Evolutionary conservation across 2,329 filamentous ascomycete species (phyloP).

Genomic region (Akanthomyces uredinophilus): DNA sequence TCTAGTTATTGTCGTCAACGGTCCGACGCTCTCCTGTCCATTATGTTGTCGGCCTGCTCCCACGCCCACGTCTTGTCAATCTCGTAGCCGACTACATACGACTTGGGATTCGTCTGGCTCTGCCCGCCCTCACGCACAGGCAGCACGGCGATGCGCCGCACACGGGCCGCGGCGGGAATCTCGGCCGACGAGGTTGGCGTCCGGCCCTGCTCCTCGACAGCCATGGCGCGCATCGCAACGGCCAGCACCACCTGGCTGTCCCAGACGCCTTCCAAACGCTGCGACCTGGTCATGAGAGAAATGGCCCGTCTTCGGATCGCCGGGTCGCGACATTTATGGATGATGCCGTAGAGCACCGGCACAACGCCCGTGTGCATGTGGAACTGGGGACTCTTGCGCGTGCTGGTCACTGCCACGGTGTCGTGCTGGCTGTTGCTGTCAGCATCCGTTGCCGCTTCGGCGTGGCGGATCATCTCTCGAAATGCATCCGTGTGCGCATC

Average conservation of each 20-base stretch:
- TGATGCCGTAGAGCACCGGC: constrained; percentile 6
- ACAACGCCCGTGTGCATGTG: constrained; percentile 14
- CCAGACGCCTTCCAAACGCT: constrained; percentile 9
- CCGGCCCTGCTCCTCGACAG: constrained; percentile 3
- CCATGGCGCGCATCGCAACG: not conserved
- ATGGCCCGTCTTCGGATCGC: constrained; percentile 5
- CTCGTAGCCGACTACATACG: constrained; percentile 11
- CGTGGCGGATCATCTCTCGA: not conserved
- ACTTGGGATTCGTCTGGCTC: not conserved
- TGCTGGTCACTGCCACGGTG: not conserved
- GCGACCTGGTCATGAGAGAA: not conserved
- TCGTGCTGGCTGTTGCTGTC: not conserved
- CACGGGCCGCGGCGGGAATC: constrained; percentile 2
- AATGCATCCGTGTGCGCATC: constrained; percentile 8
- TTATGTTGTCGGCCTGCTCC: not conserved
- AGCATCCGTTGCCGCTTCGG: not conserved
- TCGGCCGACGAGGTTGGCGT: not conserved
- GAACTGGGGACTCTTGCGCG: not conserved
- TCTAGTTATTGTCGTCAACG: not conserved
- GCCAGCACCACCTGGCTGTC: not conserved
- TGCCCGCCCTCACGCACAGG: not conserved
- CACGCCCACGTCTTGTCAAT: constrained; percentile 3
- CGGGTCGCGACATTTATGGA: constrained; percentile 12
- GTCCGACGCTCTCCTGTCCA: not conserved
- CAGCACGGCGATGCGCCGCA: constrained; percentile 2